These are phyloP conservation scores for Nigrospora sphaerica DNA, from an alignment of 2,329 filamentous ascomycete species.

Conservation along the genomic window DNA sequence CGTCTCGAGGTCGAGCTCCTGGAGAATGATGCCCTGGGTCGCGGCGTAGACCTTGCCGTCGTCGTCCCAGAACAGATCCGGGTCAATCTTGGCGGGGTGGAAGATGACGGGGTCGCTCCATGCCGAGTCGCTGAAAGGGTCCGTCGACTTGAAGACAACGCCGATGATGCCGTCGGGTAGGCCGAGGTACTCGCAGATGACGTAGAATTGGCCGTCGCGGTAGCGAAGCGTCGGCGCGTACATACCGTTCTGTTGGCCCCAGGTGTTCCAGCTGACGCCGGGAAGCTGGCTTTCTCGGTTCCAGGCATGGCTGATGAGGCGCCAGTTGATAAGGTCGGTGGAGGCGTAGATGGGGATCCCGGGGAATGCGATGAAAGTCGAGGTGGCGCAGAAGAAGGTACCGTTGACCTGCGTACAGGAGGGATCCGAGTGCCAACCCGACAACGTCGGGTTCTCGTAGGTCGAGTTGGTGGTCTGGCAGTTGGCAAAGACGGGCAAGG, in stretches of 20 bases:
- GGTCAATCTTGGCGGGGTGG: constrained; percentile 6
- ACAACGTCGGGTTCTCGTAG: constrained; percentile 20
- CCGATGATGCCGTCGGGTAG: neutral
- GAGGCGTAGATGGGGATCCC: constrained; percentile 35
- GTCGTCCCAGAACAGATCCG: constrained; percentile 6
- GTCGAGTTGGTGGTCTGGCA: constrained; percentile 1
- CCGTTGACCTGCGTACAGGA: constrained; percentile 19
- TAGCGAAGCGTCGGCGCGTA: constrained; percentile 24
- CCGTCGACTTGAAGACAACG: constrained; percentile 1
- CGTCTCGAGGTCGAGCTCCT: constrained; percentile 4
- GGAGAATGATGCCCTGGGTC: constrained; percentile 5
- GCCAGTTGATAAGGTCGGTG: constrained; percentile 23
- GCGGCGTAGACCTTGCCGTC: constrained; percentile 13
- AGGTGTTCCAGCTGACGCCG: constrained; percentile 15
- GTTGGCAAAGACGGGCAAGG: no score
- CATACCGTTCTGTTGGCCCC: constrained; percentile 15
- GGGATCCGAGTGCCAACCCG: constrained; percentile 24
- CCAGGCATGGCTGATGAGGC: constrained; percentile 15
- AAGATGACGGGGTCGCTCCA: constrained; percentile 20
- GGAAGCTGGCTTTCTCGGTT: constrained; percentile 28
- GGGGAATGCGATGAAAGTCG: constrained; percentile 53
- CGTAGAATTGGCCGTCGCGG: constrained; percentile 19
- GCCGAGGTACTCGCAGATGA: constrained; percentile 13
- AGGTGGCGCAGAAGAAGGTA: constrained; percentile 36
- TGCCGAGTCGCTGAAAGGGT: neutral